These are phyloP conservation scores for Polygonum maritimum DNA, from an alignment of 148 eudicot genomes.

Conservation along the genomic window DNA sequence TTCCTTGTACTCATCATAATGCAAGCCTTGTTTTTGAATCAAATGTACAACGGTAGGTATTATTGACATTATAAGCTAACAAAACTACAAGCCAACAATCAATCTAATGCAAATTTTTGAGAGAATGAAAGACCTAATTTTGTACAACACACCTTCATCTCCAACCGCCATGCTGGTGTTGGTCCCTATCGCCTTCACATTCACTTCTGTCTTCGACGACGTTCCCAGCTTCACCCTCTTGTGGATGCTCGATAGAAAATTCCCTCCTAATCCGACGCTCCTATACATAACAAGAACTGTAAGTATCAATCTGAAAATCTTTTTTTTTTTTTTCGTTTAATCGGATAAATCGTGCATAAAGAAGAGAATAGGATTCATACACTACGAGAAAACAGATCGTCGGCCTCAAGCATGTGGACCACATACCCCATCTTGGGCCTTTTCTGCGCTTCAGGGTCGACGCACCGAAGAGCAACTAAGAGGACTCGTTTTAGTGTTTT, in stretches of 20 bases:
- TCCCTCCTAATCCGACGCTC: conserved; percentile 6
- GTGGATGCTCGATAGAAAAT: conserved; percentile 3
- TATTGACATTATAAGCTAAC: neutral
- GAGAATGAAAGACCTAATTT: neutral
- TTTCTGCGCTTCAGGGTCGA: conserved; percentile 8
- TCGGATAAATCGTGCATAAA: neutral
- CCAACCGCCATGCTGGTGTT: neutral
- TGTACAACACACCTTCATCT: conserved; percentile 7
- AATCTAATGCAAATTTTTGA: neutral
- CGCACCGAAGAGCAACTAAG: conserved; percentile 11
- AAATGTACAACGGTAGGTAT: neutral
- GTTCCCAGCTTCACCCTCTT: neutral
- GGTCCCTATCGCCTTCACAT: neutral
- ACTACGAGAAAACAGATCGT: neutral
- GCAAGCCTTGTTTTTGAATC: too few species aligned
- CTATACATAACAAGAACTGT: conserved; percentile 3
- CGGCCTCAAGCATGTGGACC: conserved; percentile 10
- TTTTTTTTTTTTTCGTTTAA: neutral
- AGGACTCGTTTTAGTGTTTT: conserved; percentile 8
- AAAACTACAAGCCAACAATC: neutral
- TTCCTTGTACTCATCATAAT: too few species aligned
- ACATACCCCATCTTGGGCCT: conserved; percentile 13
- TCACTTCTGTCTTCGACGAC: conserved; percentile 5
- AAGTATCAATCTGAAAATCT: neutral
- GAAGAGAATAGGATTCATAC: neutral